Evolutionary conservation across 305 asterid species (phyloP).

Genomic region (Solanum hybrid): DNA sequence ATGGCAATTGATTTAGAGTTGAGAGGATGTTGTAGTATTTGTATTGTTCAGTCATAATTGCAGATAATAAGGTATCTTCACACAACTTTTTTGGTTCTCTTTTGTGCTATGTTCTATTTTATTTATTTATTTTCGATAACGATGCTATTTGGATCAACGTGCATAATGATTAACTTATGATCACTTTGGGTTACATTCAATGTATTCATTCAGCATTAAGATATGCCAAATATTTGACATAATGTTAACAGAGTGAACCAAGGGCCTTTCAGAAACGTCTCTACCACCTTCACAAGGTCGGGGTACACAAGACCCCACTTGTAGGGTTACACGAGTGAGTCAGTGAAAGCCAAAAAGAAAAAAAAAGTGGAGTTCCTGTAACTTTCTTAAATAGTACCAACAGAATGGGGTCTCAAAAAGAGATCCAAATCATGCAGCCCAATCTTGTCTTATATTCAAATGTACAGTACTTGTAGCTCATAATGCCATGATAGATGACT

Average conservation of each 20-base stretch:
- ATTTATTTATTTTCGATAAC: background rate
- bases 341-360: background rate
- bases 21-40: background rate
- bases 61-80: background rate
- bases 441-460: background rate
- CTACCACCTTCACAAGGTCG: background rate
- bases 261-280: background rate
- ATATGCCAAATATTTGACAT: background rate
- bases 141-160: background rate
- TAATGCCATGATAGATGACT: background rate
- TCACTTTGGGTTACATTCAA: background rate
- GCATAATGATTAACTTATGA: background rate
- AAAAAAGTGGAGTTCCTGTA: background rate
- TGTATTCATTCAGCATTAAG: background rate
- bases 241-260: background rate
- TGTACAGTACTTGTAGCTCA: background rate
- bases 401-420: background rate
- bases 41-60: background rate
- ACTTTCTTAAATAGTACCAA: background rate
- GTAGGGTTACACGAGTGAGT: background rate
- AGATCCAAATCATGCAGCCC: constrained; percentile 2
- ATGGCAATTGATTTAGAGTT: background rate
- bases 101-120: background rate
- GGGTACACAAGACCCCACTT: background rate
- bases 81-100: background rate